Conservation (phyloP, 2,329 filamentous ascomycete species). For the Fusarium mundagurra region DNA sequence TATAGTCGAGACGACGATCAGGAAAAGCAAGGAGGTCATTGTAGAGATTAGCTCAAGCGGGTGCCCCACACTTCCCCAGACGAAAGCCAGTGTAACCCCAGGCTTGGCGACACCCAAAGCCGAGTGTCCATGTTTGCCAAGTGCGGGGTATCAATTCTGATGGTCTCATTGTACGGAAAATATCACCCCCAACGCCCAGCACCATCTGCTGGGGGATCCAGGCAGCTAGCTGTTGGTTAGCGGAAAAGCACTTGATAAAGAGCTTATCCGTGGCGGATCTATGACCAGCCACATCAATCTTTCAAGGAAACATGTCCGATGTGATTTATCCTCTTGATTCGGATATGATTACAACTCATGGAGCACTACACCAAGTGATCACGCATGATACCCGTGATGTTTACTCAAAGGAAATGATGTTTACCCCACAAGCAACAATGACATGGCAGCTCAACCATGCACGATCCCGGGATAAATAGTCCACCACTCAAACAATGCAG, state of each 20-base stretch:
- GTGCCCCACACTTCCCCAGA: constrained; percentile 24
- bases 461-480: constrained; percentile 23
- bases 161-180: constrained; percentile 32
- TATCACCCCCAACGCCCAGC: not conserved
- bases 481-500: constrained; percentile 22
- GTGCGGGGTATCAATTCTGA: constrained; percentile 30
- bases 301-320: constrained; percentile 14
- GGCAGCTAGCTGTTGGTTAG: not conserved
- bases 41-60: constrained; percentile 1
- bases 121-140: constrained; percentile 2
- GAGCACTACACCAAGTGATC: not conserved
- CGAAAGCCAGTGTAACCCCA: constrained; percentile 21
- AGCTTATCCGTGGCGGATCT: constrained; percentile 21
- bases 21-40: constrained; percentile 10
- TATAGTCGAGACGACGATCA: constrained; percentile 23
- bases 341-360: constrained; percentile 9
- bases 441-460: not conserved
- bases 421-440: constrained; percentile 9
- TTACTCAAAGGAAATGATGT: not conserved
- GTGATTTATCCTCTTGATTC: constrained; percentile 9
- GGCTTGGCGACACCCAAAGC: constrained; percentile 24
- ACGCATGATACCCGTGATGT: not conserved
- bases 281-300: not conserved
- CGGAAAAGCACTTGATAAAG: constrained; percentile 29
- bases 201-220: not conserved